Evolutionary conservation across 2,329 filamentous ascomycete species (phyloP).

Genomic region (Cordyceps cateniannulata): DNA sequence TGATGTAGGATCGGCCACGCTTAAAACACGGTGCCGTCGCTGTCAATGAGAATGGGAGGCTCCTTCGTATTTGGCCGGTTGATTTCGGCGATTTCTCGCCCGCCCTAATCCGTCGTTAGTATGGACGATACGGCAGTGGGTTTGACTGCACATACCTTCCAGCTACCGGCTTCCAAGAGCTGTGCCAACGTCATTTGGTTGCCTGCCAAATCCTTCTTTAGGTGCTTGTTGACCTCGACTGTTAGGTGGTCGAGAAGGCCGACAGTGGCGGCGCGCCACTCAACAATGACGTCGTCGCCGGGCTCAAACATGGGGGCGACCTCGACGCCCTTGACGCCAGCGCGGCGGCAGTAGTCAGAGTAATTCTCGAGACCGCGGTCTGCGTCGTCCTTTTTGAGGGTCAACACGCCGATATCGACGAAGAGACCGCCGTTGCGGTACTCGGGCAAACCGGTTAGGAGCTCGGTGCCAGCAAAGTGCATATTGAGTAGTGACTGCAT

Average conservation of each 20-base stretch:
- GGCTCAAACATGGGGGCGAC: conserved; percentile 54
- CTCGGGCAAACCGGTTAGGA: conserved; percentile 82
- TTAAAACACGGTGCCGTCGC: conserved; percentile 93
- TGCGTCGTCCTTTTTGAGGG: conserved; percentile 62
- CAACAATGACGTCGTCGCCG: conserved; percentile 55
- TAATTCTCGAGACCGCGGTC: conserved; percentile 61
- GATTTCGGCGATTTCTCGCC: conserved; percentile 91
- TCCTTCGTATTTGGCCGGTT: conserved; percentile 94
- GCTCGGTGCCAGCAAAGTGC: conserved; percentile 71
- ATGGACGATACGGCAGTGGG: neutral
- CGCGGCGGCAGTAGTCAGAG: conserved; percentile 62
- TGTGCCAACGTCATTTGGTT: conserved; percentile 74
- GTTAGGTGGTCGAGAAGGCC: conserved; percentile 52
- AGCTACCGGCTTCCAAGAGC: conserved; percentile 90
- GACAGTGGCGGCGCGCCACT: conserved; percentile 59
- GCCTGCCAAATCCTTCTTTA: conserved; percentile 60
- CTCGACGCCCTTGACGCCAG: conserved; percentile 55
- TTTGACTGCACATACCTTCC: conserved; percentile 64
- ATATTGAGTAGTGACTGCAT: conserved; percentile 77
- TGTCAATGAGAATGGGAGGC: conserved; percentile 91
- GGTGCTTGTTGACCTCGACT: conserved; percentile 49
- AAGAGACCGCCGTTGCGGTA: conserved; percentile 89
- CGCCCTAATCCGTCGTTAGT: conserved; percentile 50
- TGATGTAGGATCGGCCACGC: neutral
- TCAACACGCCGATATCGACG: conserved; percentile 75